Conservation (phyloP, 306 rosid genomes). For the Ceratonia siliqua region DNA sequence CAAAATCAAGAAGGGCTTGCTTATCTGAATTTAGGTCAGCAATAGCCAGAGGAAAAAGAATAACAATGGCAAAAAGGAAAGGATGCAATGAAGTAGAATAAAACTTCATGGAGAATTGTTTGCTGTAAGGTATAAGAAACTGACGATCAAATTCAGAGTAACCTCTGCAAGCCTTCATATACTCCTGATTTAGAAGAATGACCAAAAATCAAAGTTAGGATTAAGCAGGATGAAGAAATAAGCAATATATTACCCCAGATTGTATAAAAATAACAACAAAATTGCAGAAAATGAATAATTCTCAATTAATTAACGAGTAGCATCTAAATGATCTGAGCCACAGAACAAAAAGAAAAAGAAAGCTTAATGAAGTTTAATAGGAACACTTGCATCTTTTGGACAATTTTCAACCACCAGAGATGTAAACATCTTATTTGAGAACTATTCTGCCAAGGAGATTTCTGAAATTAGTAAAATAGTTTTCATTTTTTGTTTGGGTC, state of each 20-base stretch:
- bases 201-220: conserved; percentile 39
- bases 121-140: conserved; percentile 26
- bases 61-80: conserved; percentile 43
- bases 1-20: conserved; percentile 77
- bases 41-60: conserved; percentile 51
- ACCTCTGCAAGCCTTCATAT: conserved; percentile 39
- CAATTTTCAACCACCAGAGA: conserved; percentile 12
- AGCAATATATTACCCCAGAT: neutral
- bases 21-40: conserved; percentile 70
- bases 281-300: conserved; percentile 12
- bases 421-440: conserved; percentile 21
- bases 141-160: conserved; percentile 34
- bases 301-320: neutral
- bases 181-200: conserved; percentile 56
- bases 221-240: conserved; percentile 24
- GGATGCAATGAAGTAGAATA: conserved; percentile 38
- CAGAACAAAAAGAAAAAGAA: neutral
- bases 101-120: conserved; percentile 60
- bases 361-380: neutral
- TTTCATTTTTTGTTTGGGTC: no score
- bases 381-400: conserved; percentile 9
- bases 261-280: neutral
- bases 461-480: conserved; percentile 23
- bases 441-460: neutral
- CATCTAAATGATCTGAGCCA: conserved; percentile 16